Percentiles rank a stretch among this genome's conserved stretches.
These are phyloP conservation scores for Pseudohalonectria lignicola DNA, from an alignment of 2,329 filamentous ascomycete species.

Conservation along the genomic window DNA sequence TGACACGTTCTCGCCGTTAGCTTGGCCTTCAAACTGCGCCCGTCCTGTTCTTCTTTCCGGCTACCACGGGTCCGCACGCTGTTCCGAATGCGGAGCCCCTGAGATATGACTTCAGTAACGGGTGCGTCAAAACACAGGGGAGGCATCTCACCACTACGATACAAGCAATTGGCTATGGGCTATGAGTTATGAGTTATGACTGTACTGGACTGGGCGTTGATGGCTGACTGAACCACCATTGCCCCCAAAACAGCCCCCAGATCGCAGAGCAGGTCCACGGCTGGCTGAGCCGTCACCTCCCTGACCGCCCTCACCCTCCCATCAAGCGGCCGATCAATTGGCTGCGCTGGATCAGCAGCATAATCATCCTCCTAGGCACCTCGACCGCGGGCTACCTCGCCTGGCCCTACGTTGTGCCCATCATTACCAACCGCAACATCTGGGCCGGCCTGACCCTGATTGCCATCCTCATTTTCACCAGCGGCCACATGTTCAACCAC, in stretches of 20 bases:
- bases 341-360: constrained; percentile 56
- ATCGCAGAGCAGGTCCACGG: constrained; percentile 66
- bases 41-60: constrained; percentile 76
- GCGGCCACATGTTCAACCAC: constrained; percentile 98
- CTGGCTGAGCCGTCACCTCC: constrained; percentile 71
- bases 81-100: constrained; percentile 56
- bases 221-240: constrained; percentile 1
- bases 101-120: constrained; percentile 75
- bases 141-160: too few relatives aligned
- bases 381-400: constrained; percentile 60
- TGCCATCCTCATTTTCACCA: constrained; percentile 82
- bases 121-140: too few relatives aligned
- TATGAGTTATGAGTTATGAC: too few relatives aligned
- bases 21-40: constrained; percentile 90
- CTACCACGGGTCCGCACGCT: constrained; percentile 73
- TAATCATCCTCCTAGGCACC: constrained; percentile 58
- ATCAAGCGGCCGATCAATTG: constrained; percentile 83
- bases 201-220: background rate
- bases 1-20: too few relatives aligned
- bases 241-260: constrained; percentile 51
- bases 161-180: too few relatives aligned
- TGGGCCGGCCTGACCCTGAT: constrained; percentile 90
- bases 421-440: constrained; percentile 82
- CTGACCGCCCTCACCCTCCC: constrained; percentile 66
- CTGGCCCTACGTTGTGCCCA: constrained; percentile 67